phyloP scores from a whole-genome alignment of 306 rosid species.

The Echinosophora koreensis region DNA sequence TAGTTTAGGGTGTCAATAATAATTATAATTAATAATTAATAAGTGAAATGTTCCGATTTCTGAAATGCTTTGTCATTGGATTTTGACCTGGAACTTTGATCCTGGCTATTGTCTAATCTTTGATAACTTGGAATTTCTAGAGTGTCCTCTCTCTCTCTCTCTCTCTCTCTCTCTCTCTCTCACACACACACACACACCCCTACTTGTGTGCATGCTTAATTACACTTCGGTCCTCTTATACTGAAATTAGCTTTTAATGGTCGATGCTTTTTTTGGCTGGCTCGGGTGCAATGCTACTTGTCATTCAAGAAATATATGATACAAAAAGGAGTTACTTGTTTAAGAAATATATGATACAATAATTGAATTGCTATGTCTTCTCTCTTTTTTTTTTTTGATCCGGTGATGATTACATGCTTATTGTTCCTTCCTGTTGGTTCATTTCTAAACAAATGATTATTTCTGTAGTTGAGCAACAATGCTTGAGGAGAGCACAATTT shows the following conservation, averaged over 20 bases:
- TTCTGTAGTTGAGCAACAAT: conserved; percentile 5
- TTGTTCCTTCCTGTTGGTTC: conserved; percentile 3
- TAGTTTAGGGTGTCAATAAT: conserved; percentile 31
- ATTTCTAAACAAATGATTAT: conserved; percentile 5
- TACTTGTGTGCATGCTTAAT: not conserved
- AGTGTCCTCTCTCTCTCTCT: too few species aligned
- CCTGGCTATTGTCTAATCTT: not conserved
- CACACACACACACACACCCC: too few species aligned
- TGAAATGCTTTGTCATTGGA: conserved; percentile 36
- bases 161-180: too few species aligned
- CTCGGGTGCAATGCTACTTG: conserved; percentile 16
- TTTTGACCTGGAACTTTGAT: conserved; percentile 19
- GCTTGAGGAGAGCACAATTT: not conserved
- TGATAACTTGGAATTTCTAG: too few species aligned
- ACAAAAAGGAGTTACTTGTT: not conserved
- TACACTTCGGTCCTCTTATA: not conserved
- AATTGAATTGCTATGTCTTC: conserved; percentile 7
- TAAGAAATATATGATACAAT: conserved; percentile 6
- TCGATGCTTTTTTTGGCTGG: not conserved
- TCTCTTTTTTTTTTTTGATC: not conserved
- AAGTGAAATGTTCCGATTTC: conserved; percentile 6
- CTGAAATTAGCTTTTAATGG: not conserved
- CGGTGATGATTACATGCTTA: not conserved
- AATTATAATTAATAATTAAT: too few species aligned
- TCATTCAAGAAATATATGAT: conserved; percentile 14